A percentile compares a stretch with the other conserved stretches of the same genome.
Conservation (phyloP, 345 rosid species). For the Chamaenerion angustifolium region DNA sequence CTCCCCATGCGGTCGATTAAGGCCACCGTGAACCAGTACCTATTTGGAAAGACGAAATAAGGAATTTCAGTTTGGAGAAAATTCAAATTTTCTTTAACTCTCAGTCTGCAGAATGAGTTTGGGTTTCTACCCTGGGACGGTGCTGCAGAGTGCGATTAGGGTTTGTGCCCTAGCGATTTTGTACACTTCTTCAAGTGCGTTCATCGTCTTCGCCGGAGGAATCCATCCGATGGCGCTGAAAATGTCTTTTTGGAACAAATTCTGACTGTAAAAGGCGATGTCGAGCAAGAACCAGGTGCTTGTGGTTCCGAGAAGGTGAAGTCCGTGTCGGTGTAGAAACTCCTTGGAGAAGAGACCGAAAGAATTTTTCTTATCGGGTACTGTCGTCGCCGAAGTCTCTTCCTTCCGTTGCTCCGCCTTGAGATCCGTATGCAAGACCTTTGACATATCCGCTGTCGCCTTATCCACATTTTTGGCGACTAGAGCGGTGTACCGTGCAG, state of each 20-base stretch:
- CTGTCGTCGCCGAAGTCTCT: background rate
- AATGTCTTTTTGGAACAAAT: conserved; percentile 36
- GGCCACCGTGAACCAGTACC: conserved; percentile 13
- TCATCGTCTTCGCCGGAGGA: conserved; percentile 9
- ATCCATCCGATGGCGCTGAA: conserved; percentile 8
- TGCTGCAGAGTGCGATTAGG: conserved; percentile 14
- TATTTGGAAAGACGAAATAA: too few relatives aligned
- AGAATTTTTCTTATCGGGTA: background rate
- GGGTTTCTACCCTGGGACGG: conserved; percentile 13
- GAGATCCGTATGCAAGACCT: conserved; percentile 11
- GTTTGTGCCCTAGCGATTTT: conserved; percentile 9
- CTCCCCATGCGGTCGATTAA: conserved; percentile 8
- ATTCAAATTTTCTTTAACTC: too few relatives aligned
- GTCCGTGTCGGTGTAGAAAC: conserved; percentile 25
- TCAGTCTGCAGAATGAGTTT: too few relatives aligned
- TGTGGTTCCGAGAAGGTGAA: conserved; percentile 30
- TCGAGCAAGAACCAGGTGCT: conserved; percentile 33
- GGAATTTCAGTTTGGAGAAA: too few relatives aligned
- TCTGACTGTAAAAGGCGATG: conserved; percentile 16
- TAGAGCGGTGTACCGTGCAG: conserved; percentile 46
- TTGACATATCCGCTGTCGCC: conserved; percentile 13
- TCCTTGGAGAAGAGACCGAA: conserved; percentile 13
- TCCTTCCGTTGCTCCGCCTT: conserved; percentile 9
- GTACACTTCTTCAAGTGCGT: conserved; percentile 6
- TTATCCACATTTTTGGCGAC: conserved; percentile 12